Base-by-base conservation (phyloP, 805 yeast species). In the Myxozyma melibiosi region DNA sequence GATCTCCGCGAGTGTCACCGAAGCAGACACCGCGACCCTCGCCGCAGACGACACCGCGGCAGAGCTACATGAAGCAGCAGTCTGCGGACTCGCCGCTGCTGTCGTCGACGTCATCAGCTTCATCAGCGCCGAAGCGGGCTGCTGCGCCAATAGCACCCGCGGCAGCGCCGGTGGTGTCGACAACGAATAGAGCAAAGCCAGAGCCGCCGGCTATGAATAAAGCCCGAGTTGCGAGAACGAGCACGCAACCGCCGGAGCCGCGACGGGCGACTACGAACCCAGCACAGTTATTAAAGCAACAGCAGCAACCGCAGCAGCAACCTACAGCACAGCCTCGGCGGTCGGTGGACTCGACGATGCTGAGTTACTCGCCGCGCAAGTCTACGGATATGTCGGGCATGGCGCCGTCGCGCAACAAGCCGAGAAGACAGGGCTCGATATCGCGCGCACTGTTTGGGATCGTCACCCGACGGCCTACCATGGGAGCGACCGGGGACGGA, bases 401-500 rank as follows among this genome's bases (percentile, higher is more conserved):
- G 37, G n/a, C n/a, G 37, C n/a, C n/a, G 37, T 33, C 39, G 38
- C 7, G 16, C 22, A 24, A 42, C 27, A 39, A 41, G 39, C 53
- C 53, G 2, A 28, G 46, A n/a, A 30, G 46, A 7, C 46, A 41
- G 24, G 53, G 46, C 2, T 40, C 53, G 22, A 49, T 49, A 24
- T 35, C 43, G 14, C 9, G 53, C 16, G 53, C 44, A 8, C 22
- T 40, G 13, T 38, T 49, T 30, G 46, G 53, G 14, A 39, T 40
- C 11, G 53, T 40, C 18, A 30, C 53, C 3, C 53, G 53, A 6
- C 31, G 38, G 6, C 33, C 46, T 39, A 14, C n/a, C n/a, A n/a
- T n/a, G n/a, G n/a, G n/a, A n/a, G n/a, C n/a, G n/a, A n/a, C n/a
- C n/a, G n/a, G n/a, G n/a, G n/a, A n/a, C n/a, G n/a, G n/a, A n/a